Percentiles rank a stretch among this genome's conserved stretches.
phyloP scores from a whole-genome alignment of 2,329 filamentous ascomycete species.

The Phialophora tarda region DNA sequence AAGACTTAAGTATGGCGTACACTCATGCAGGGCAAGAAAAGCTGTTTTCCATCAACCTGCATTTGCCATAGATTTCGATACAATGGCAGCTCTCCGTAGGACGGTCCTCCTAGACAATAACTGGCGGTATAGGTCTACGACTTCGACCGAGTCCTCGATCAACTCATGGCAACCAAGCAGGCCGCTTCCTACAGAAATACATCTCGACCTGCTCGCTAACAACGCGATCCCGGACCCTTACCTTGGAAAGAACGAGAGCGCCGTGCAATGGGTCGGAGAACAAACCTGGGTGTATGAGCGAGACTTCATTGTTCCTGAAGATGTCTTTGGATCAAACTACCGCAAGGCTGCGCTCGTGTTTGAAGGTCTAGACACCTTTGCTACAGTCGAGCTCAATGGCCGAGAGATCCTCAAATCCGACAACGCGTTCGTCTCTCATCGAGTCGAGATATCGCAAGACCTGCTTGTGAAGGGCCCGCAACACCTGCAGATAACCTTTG shows the following conservation, averaged over 20 bases:
- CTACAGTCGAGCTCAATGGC: slow-evolving; percentile 72
- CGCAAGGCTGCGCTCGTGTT: slow-evolving; percentile 67
- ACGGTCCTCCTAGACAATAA: background rate
- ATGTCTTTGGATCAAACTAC: slow-evolving; percentile 17
- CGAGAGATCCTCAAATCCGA: slow-evolving; percentile 69
- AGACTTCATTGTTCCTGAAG: slow-evolving; percentile 58
- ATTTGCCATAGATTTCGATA: background rate
- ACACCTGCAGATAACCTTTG: slow-evolving; percentile 56
- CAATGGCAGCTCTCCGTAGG: background rate
- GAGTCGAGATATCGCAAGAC: slow-evolving; percentile 57
- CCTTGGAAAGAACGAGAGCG: slow-evolving; percentile 74
- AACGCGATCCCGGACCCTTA: slow-evolving; percentile 62
- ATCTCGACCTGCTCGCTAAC: slow-evolving; percentile 45
- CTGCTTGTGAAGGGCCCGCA: slow-evolving; percentile 38
- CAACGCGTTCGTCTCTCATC: slow-evolving; percentile 78
- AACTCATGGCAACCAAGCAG: slow-evolving; percentile 10
- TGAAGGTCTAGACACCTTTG: slow-evolving; percentile 80
- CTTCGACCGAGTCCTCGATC: background rate
- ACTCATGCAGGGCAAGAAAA: too few relatives aligned
- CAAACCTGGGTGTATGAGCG: slow-evolving; percentile 72
- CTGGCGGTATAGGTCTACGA: slow-evolving; percentile 7
- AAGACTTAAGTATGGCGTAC: too few relatives aligned
- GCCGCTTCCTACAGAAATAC: slow-evolving; percentile 20
- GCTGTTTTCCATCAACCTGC: too few relatives aligned
- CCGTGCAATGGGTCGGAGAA: slow-evolving; percentile 74